Percentiles rank a stretch among this genome's conserved stretches.
Evolutionary conservation across 192 early-diverging fungal genomes (phyloP).

Genomic region (Allomyces arbusculus): DNA sequence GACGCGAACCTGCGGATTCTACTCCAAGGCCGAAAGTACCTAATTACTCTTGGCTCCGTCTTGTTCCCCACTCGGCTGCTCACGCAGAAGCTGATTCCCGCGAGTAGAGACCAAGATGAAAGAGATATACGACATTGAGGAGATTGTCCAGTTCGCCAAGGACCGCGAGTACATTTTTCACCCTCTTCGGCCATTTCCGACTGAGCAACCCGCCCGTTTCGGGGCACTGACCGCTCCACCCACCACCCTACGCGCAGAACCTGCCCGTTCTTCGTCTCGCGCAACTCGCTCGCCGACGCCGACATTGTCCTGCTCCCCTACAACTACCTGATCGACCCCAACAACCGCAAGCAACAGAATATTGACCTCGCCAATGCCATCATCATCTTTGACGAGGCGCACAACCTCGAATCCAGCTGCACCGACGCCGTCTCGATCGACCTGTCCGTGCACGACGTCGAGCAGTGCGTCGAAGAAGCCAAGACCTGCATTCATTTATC

Average conservation of each 20-base stretch:
- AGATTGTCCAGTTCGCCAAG: conserved; percentile 19
- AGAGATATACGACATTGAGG: conserved; percentile 33
- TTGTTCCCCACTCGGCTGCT: too few species aligned
- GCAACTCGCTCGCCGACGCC: conserved; percentile 13
- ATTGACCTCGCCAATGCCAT: conserved; percentile 31
- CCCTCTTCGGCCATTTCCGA: too few species aligned
- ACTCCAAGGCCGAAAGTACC: conserved; percentile 1
- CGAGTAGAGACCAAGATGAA: background rate
- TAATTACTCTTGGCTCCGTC: too few species aligned
- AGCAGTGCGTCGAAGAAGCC: conserved; percentile 7
- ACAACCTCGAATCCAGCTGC: conserved; percentile 21
- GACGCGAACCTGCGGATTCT: conserved; percentile 13
- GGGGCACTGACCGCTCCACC: background rate
- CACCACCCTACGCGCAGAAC: conserved; percentile 10
- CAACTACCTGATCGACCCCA: conserved; percentile 36
- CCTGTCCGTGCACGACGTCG: conserved; percentile 8
- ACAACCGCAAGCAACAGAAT: conserved; percentile 24
- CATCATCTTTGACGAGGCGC: conserved; percentile 42
- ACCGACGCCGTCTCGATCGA: conserved; percentile 25
- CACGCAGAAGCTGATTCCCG: too few species aligned
- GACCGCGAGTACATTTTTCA: conserved; percentile 7
- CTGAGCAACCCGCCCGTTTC: background rate
- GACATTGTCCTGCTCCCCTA: conserved; percentile 44
- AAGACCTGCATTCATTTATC: background rate
- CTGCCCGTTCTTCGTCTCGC: conserved; percentile 37